phyloP scores from a whole-genome alignment of 495 filamentous ascomycete genomes.

The Niebla homalea region DNA sequence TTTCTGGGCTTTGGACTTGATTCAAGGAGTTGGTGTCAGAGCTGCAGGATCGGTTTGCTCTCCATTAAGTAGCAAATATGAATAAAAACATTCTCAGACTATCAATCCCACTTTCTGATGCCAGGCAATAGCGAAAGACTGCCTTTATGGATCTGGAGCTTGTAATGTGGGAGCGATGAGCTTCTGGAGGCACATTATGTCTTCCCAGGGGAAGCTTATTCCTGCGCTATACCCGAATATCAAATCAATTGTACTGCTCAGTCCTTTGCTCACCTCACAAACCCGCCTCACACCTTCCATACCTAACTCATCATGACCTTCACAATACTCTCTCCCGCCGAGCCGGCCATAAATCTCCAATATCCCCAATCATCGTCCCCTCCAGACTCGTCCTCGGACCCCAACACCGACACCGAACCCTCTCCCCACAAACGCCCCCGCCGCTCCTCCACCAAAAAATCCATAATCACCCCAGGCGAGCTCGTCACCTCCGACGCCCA shows the following conservation, averaged over 20 bases:
- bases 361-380: conserved; percentile 20
- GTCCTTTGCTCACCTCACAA: too few species aligned
- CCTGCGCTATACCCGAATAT: background rate
- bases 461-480: conserved; percentile 81
- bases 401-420: conserved; percentile 40
- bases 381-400: conserved; percentile 41
- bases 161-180: too few species aligned
- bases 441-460: conserved; percentile 74
- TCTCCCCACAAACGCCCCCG: conserved; percentile 28
- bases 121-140: too few species aligned
- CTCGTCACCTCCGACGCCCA: conserved; percentile 79
- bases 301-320: conserved; percentile 48
- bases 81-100: too few species aligned
- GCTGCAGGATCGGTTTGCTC: too few species aligned
- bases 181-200: too few species aligned
- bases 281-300: too few species aligned
- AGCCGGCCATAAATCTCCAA: conserved; percentile 12
- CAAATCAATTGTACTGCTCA: background rate
- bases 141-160: too few species aligned
- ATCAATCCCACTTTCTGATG: too few species aligned
- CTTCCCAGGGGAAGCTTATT: background rate
- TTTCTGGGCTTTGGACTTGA: too few species aligned
- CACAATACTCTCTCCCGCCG: conserved; percentile 57
- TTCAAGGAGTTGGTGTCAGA: too few species aligned
- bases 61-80: too few species aligned